Percentiles rank a stretch among this genome's conserved stretches.
Conservation (phyloP, 1,139 yeast genomes). For the Pichia norvegensis region DNA sequence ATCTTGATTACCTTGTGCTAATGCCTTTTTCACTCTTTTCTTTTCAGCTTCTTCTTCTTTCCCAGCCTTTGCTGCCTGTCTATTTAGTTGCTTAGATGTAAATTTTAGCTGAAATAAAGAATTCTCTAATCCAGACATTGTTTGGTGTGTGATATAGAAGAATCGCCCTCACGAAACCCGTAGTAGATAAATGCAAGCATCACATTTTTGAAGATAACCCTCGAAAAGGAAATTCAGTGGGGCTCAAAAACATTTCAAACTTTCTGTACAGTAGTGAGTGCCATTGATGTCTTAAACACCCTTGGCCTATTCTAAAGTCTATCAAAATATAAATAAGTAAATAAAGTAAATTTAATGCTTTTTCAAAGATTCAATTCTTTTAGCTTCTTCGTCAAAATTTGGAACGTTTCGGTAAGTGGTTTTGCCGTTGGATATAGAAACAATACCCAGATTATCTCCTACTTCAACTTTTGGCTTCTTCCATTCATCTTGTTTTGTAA, state of each 20-base stretch:
- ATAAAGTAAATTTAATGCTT: neutral
- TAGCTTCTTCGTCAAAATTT: conserved; percentile 35
- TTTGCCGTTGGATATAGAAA: conserved; percentile 35
- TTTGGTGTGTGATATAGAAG: neutral
- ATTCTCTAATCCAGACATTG: conserved; percentile 47
- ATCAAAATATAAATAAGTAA: neutral
- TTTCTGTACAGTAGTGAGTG: too few species aligned
- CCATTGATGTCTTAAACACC: too few species aligned
- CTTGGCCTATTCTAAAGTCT: too few species aligned
- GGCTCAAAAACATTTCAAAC: too few species aligned
- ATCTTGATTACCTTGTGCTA: conserved; percentile 80
- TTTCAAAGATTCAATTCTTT: conserved; percentile 25
- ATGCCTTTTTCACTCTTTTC: conserved; percentile 82
- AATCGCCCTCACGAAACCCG: neutral
- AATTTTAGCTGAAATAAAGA: conserved; percentile 56
- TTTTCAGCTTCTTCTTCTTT: conserved; percentile 86
- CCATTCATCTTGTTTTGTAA: conserved; percentile 24
- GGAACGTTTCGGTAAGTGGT: conserved; percentile 39
- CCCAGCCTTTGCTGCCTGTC: conserved; percentile 85
- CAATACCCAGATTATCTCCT: conserved; percentile 42
- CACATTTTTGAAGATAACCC: neutral
- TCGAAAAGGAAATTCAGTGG: neutral
- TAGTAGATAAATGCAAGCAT: too few species aligned
- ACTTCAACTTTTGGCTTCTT: conserved; percentile 15
- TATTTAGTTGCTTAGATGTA: conserved; percentile 85